phyloP scores from a whole-genome alignment of 257 asterid species.

The Gentiana dahurica region DNA sequence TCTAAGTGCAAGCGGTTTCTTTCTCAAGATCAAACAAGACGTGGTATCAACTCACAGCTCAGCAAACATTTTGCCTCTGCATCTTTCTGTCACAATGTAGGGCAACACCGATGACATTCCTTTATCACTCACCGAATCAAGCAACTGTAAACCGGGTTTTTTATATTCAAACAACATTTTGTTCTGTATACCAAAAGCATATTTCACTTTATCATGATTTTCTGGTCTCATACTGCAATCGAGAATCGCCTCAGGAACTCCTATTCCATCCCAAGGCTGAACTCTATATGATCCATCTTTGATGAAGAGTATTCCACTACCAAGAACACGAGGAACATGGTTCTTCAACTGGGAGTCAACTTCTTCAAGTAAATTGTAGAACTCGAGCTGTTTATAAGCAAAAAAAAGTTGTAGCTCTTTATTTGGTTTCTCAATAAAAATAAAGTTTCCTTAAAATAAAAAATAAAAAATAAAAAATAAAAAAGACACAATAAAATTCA shows the following conservation, averaged over 20 bases:
- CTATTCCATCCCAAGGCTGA: conserved; percentile 78
- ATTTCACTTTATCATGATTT: conserved; percentile 35
- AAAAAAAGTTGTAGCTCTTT: conserved; percentile 48
- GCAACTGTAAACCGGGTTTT: conserved; percentile 38
- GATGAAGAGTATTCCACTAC: conserved; percentile 70
- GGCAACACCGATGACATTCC: conserved; percentile 60
- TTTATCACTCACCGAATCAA: conserved; percentile 30
- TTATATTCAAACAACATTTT: conserved; percentile 52
- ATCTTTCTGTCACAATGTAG: conserved; percentile 71
- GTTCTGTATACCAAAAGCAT: conserved; percentile 80
- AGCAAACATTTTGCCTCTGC: conserved; percentile 78
- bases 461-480: conserved; percentile 8
- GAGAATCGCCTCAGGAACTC: conserved; percentile 49
- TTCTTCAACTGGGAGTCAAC: conserved; percentile 58
- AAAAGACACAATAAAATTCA: conserved; percentile 1
- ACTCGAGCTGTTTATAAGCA: conserved; percentile 66
- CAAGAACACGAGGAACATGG: conserved; percentile 63
- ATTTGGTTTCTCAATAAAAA: too few relatives aligned
- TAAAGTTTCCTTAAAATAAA: conserved; percentile 3
- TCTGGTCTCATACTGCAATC: conserved; percentile 28
- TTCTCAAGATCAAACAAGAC: background rate
- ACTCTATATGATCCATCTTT: conserved; percentile 55
- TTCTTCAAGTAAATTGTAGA: conserved; percentile 43
- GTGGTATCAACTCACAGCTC: conserved; percentile 53
- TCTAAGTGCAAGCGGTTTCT: conserved; percentile 1